Base-by-base conservation (phyloP, 495 filamentous ascomycete species). In the Massariosphaeria phaeospora region DNA sequence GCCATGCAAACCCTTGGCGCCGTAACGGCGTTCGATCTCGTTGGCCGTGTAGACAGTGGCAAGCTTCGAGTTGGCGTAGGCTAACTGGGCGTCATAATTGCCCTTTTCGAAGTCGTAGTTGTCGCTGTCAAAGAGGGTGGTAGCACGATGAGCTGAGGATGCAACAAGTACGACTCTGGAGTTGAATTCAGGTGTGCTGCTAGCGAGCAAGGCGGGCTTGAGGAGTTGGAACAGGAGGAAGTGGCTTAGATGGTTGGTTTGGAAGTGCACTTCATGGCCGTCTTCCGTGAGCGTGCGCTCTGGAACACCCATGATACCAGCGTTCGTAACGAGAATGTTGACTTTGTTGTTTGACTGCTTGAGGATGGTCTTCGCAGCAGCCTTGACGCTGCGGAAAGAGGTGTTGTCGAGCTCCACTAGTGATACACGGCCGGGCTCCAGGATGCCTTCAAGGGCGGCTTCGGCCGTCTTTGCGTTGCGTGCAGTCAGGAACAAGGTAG, bases 191-290 rank as follows among this genome's bases (percentile, higher is more conserved):
- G 39, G 34, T 11, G 70, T 70, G 1, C 69, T 63, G 21, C 63
- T 65, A 12, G 68, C 55, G 13, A 78, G 66, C 8, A 79, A 64
- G 26, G 70, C 44, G 17, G 66, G 59, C 56, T 72, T 69, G 26
- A 81, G 71, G 3, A 75, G 70, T n/a, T 72, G 52, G 64, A 79
- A 76, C n/a, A 81, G 64, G 20, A 78, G 71, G 64, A 78, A 79
- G 53, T 81, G 77, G 6, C 56, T 67, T 0, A 79, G 65, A 57
- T 80, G 73, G 63, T 80, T 78, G 0, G 72, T 76, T 12, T 67
- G 72, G 47, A 81, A 72, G 44, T 52, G 55, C 3, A 73, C 61
- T 54, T 80, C 76, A 52, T 75, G 64, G 7, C 71, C 72, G 39
- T 80, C 73, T 10, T 64, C 61, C 3, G 72, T 80, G 17, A 50